Base-by-base conservation (phyloP, 768 basidiomycete genomes). In the Rossbeevera mucosa region DNA sequence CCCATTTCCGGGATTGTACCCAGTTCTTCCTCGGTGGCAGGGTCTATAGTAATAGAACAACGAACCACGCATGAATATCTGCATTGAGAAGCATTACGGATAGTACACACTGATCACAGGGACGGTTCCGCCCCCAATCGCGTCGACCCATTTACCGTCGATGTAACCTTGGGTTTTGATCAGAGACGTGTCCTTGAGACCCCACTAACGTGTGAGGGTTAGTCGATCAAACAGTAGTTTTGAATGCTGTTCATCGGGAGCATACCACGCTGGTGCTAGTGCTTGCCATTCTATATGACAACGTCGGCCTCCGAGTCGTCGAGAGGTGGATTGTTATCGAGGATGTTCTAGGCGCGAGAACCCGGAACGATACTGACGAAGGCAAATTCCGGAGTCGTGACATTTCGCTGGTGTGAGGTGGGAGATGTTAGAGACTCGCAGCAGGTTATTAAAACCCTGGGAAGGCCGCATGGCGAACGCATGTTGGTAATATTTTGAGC, bases 1-100 rank as follows among this genome's bases (percentile, higher is more conserved):
- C 86, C 88, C 86, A 96, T 90, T 64, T 98, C 95, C 4, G 94
- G 91, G 24, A 94, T 77, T 0, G 80, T 84, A 13, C 94, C 95
- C 42, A 97, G 80, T 53, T 81, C 80, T 58, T 94, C 81, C 38
- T 80, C 80, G 4, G 86, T 95, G 6, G 93, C 91, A 26, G 95
- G 95, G 74, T 97, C 94, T 95, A 52, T 12, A 40, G 11, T 2
- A 26, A 40, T 21, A 29, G 40, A 21, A 52, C 6, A 4, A 22
- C 20, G n/a, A 51, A 28, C 14, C 40, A 44, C 5, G 44, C 8
- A 45, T 54, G 54, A 58, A 44, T 0, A 47, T 25, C 2, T 20
- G 14, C 4, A 5, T 45, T 30, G 11, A 36, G 36, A 36, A 1
- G 11, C n/a, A 14, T 3, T 36, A n/a, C 36, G 36, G 18, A 11